Evolutionary conservation across 1,139 yeast species (phyloP).

Genomic region (Arxiozyma telluris): DNA sequence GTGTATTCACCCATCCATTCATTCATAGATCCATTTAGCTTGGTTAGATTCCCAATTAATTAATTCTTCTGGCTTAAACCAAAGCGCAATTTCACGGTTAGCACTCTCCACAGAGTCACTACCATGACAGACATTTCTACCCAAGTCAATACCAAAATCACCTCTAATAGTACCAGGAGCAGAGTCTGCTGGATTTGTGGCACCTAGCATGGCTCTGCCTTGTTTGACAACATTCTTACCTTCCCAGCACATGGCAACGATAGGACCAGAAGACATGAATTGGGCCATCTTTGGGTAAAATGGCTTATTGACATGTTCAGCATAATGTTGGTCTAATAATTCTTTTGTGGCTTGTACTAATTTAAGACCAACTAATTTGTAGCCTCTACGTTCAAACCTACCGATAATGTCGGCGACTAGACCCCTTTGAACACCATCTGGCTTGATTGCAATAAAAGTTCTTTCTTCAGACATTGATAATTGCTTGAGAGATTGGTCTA

Average conservation of each 20-base stretch:
- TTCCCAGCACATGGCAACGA: constrained; percentile 99
- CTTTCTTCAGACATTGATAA: constrained; percentile 43
- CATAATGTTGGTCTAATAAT: constrained; percentile 88
- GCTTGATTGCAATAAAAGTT: constrained; percentile 98
- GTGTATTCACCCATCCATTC: constrained; percentile 28
- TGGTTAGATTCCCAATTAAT: constrained; percentile 83
- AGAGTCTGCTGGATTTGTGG: constrained; percentile 95
- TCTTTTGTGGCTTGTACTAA: constrained; percentile 79
- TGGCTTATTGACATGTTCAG: constrained; percentile 90
- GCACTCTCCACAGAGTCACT: constrained; percentile 99
- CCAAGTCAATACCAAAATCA: constrained; percentile 91
- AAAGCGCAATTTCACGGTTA: constrained; percentile 85
- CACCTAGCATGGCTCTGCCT: constrained; percentile 97
- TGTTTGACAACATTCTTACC: constrained; percentile 99
- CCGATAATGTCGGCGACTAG: constrained; percentile 79
- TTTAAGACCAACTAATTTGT: constrained; percentile 94
- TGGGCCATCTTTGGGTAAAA: constrained; percentile 93
- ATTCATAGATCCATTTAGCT: constrained; percentile 91
- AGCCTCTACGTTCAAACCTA: constrained; percentile 96
- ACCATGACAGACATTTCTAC: constrained; percentile 99
- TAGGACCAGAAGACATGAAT: constrained; percentile 98
- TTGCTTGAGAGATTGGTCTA: constrained; percentile 1
- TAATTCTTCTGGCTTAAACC: constrained; percentile 98
- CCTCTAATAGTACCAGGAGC: constrained; percentile 99
- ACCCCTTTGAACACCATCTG: constrained; percentile 99